These are phyloP conservation scores for Ceratocystis eucalypticola DNA, from an alignment of 2,329 filamentous ascomycete genomes.

Conservation along the genomic window DNA sequence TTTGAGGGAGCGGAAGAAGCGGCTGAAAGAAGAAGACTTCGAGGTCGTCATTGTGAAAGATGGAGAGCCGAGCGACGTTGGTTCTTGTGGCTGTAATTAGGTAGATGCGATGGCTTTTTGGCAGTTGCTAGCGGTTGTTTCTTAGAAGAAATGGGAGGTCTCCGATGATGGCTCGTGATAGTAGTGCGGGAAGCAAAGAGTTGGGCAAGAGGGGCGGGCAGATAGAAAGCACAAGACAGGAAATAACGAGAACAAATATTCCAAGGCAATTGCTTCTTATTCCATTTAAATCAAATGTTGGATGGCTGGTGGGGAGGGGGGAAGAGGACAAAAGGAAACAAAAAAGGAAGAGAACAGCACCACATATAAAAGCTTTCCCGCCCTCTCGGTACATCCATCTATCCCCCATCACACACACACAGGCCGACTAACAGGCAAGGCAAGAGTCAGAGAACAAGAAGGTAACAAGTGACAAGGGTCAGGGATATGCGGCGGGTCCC, in stretches of 20 bases:
- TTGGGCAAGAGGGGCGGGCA: too few species aligned
- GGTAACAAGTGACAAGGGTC: not conserved
- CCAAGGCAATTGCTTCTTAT: too few species aligned
- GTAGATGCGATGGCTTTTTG: not conserved
- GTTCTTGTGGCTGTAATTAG: not conserved
- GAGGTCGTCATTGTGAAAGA: constrained; percentile 11
- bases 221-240: too few species aligned
- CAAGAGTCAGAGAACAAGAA: not conserved
- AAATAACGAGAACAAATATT: too few species aligned
- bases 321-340: constrained; percentile 1
- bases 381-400: not conserved
- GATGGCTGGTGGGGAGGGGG: not conserved
- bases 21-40: constrained; percentile 12
- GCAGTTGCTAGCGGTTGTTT: not conserved
- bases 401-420: not conserved
- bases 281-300: not conserved
- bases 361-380: constrained; percentile 9
- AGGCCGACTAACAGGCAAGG: not conserved
- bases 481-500: not conserved
- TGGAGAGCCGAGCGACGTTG: not conserved
- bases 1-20: constrained; percentile 12
- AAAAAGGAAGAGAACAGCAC: not conserved
- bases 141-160: not conserved
- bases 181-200: too few species aligned
- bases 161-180: too few species aligned